These are phyloP conservation scores for Coccomyxa sp. DNA, from an alignment of 139 green algal genomes.

Conservation along the genomic window DNA sequence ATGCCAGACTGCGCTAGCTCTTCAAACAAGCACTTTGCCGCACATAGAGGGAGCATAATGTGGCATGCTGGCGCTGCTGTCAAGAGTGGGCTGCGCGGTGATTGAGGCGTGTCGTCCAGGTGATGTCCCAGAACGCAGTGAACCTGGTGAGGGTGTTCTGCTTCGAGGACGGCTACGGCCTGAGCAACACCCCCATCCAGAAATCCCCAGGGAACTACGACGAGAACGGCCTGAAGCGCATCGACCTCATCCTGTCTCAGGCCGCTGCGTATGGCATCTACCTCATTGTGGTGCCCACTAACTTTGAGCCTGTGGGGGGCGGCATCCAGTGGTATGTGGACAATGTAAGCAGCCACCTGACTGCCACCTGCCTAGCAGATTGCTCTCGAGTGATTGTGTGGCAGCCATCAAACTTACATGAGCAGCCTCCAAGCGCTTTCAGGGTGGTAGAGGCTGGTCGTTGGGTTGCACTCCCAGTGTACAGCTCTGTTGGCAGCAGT, in stretches of 20 bases:
- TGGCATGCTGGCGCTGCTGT: not conserved
- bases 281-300: conserved; percentile 35
- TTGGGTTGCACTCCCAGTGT: too few relatives aligned
- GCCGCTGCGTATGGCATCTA: conserved; percentile 30
- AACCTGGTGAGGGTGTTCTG: not conserved
- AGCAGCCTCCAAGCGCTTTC: too few relatives aligned
- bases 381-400: too few relatives aligned
- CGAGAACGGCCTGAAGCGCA: conserved; percentile 30
- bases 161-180: not conserved
- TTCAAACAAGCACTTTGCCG: not conserved
- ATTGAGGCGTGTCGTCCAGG: not conserved
- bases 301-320: conserved; percentile 27
- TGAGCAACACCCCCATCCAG: conserved; percentile 7
- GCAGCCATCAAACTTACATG: too few relatives aligned
- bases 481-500: too few relatives aligned
- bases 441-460: too few relatives aligned
- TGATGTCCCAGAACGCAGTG: not conserved
- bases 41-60: not conserved
- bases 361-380: too few relatives aligned
- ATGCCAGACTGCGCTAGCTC: not conserved
- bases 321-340: conserved; percentile 20
- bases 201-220: conserved; percentile 29
- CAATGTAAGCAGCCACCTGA: too few relatives aligned
- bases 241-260: conserved; percentile 38
- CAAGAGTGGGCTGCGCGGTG: not conserved